A percentile compares a stretch with the other conserved stretches of the same genome.
These are phyloP conservation scores for Ceratobasidium sp. DNA, from an alignment of 1,284 basidiomycete species.

Conservation along the genomic window DNA sequence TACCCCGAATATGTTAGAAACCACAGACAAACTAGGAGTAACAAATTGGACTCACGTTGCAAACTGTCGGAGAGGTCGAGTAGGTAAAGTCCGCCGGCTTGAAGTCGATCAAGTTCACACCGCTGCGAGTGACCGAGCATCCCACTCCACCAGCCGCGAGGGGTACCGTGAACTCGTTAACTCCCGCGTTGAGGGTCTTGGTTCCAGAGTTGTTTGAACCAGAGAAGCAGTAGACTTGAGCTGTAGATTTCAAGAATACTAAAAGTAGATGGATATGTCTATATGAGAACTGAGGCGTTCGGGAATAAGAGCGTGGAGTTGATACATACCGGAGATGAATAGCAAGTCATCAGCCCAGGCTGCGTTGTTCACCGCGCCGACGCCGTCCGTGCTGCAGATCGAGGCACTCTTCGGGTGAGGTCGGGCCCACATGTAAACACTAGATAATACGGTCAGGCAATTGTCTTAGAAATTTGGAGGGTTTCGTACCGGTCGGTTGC, in stretches of 20 bases:
- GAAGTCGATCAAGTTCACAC: slow-evolving; percentile 10
- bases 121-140: slow-evolving; percentile 24
- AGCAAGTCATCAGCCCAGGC: slow-evolving; percentile 22
- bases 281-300: neutral
- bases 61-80: slow-evolving; percentile 17
- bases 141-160: slow-evolving; percentile 15
- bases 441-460: neutral
- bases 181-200: slow-evolving; percentile 21
- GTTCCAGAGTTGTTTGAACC: slow-evolving; percentile 18
- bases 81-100: slow-evolving; percentile 25
- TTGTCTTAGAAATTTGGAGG: neutral
- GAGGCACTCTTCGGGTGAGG: slow-evolving; percentile 55
- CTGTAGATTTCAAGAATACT: slow-evolving; percentile 12
- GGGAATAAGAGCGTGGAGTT: too few species aligned
- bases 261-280: neutral
- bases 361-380: slow-evolving; percentile 19
- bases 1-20: neutral
- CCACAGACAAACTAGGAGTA: too few species aligned
- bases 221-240: slow-evolving; percentile 18
- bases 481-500: slow-evolving; percentile 49
- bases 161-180: slow-evolving; percentile 27
- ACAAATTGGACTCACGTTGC: slow-evolving; percentile 15
- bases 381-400: neutral
- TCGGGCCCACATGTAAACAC: slow-evolving; percentile 56
- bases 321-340: slow-evolving; percentile 26